Conservation (phyloP, 2,329 filamentous ascomycete species). For the Nannizzia gypsea region DNA sequence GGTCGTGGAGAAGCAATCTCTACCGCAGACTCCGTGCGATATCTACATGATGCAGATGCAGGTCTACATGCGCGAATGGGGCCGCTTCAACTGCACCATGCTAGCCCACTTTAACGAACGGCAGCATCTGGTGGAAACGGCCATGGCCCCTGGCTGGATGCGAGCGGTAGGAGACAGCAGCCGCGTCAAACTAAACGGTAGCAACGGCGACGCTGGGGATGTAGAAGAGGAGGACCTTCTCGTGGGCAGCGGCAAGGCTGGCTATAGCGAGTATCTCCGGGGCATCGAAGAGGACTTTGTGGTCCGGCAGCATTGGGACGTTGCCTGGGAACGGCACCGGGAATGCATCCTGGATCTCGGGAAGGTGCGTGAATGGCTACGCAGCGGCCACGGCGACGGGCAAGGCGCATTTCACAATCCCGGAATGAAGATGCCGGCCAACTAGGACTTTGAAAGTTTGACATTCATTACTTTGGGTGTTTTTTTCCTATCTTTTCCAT, state of each 20-base stretch:
- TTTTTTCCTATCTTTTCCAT: background rate
- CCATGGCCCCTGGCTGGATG: slow-evolving; percentile 39
- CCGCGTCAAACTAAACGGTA: slow-evolving; percentile 19
- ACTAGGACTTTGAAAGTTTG: background rate
- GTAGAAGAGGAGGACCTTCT: slow-evolving; percentile 21
- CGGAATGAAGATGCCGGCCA: background rate
- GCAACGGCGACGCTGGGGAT: slow-evolving; percentile 19
- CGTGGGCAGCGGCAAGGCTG: slow-evolving; percentile 26
- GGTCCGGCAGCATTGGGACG: slow-evolving; percentile 38
- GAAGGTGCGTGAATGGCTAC: slow-evolving; percentile 11
- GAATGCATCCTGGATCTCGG: slow-evolving; percentile 31
- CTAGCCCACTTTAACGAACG: slow-evolving; percentile 45
- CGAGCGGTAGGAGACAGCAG: slow-evolving; percentile 40
- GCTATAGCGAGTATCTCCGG: slow-evolving; percentile 35
- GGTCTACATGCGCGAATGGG: slow-evolving; percentile 46
- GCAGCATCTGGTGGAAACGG: slow-evolving; percentile 37
- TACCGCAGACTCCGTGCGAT: slow-evolving; percentile 40
- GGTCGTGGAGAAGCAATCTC: slow-evolving; percentile 5
- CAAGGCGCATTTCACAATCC: background rate
- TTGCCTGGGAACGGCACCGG: slow-evolving; percentile 36
- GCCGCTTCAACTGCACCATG: slow-evolving; percentile 44
- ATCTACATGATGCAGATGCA: slow-evolving; percentile 44
- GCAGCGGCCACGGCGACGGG: slow-evolving; percentile 3
- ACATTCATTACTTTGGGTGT: background rate
- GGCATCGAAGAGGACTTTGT: slow-evolving; percentile 36